Evolutionary conservation across 331 rosid genomes (phyloP).

Genomic region (Pyrus hybrid): DNA sequence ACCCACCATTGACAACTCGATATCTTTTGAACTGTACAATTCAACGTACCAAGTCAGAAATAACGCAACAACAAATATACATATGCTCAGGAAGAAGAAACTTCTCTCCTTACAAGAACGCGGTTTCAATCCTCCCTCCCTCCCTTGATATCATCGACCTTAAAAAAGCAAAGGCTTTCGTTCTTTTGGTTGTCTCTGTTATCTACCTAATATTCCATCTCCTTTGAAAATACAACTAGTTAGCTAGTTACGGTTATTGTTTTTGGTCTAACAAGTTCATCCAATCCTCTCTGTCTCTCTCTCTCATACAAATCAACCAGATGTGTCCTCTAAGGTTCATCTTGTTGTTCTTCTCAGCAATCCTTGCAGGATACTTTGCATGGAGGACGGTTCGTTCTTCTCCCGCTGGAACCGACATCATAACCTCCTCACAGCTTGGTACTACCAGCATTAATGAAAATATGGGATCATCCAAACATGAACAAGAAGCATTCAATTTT

Average conservation of each 20-base stretch:
- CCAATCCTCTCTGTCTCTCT: not conserved
- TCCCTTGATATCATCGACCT: not conserved
- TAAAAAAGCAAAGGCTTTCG: not conserved
- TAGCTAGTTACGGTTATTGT: not conserved
- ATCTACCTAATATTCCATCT: no score
- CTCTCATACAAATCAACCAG: not conserved
- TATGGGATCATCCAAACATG: not conserved
- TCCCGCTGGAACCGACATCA: constrained; percentile 7
- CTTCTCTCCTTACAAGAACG: not conserved
- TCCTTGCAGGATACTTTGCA: constrained; percentile 52
- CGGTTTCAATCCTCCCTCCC: not conserved
- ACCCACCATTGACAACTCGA: not conserved
- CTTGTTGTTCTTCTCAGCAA: constrained; percentile 61
- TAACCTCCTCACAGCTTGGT: not conserved
- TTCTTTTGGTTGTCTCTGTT: not conserved
- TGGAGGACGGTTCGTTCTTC: constrained; percentile 52
- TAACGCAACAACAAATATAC: not conserved
- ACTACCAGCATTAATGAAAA: not conserved
- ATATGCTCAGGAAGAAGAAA: not conserved
- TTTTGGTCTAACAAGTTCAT: not conserved
- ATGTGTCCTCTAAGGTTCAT: constrained; percentile 82
- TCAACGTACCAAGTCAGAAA: not conserved
- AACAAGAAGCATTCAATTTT: constrained; percentile 11
- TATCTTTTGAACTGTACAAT: not conserved
- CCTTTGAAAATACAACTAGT: not conserved